phyloP scores from a whole-genome alignment of 2,329 filamentous ascomycete species.

The Cryphonectria naterciae region DNA sequence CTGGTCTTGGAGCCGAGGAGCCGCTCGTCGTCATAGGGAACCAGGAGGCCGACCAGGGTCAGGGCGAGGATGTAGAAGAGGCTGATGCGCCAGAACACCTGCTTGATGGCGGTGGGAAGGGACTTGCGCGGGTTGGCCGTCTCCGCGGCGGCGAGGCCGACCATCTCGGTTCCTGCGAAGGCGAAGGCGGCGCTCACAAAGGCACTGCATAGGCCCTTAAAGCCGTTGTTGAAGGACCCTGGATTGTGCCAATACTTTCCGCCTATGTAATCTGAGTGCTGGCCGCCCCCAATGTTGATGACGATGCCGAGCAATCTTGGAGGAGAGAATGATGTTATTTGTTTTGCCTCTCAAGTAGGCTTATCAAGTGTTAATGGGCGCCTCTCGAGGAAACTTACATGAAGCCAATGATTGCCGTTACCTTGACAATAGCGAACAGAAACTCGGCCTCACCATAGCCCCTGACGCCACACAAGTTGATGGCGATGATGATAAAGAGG shows the following conservation, averaged over 20 bases:
- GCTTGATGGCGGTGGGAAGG: constrained; percentile 84
- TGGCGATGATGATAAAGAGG: constrained; percentile 72
- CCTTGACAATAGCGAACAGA: constrained; percentile 82
- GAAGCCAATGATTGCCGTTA: constrained; percentile 84
- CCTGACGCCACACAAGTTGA: constrained; percentile 88
- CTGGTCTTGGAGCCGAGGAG: constrained; percentile 61
- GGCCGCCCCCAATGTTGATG: constrained; percentile 80
- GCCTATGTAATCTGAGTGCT: constrained; percentile 76
- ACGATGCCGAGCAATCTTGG: constrained; percentile 79
- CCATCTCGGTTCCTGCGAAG: constrained; percentile 76
- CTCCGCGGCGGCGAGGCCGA: constrained; percentile 77
- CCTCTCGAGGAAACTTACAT: constrained; percentile 60
- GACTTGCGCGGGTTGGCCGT: constrained; percentile 80
- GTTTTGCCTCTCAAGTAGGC: too few species aligned
- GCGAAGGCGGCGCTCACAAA: constrained; percentile 79
- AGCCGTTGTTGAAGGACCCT: constrained; percentile 83
- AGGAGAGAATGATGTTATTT: constrained; percentile 29
- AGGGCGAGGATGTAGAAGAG: constrained; percentile 89
- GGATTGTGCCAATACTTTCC: constrained; percentile 76
- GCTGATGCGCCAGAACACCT: constrained; percentile 93
- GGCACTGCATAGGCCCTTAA: constrained; percentile 80
- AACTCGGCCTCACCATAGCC: constrained; percentile 92
- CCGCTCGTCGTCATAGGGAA: constrained; percentile 69
- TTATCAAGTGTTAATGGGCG: background rate
- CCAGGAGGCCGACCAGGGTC: constrained; percentile 78